These are phyloP conservation scores for Hymenoscyphus linearis DNA, from an alignment of 2,329 filamentous ascomycete species.

Conservation along the genomic window DNA sequence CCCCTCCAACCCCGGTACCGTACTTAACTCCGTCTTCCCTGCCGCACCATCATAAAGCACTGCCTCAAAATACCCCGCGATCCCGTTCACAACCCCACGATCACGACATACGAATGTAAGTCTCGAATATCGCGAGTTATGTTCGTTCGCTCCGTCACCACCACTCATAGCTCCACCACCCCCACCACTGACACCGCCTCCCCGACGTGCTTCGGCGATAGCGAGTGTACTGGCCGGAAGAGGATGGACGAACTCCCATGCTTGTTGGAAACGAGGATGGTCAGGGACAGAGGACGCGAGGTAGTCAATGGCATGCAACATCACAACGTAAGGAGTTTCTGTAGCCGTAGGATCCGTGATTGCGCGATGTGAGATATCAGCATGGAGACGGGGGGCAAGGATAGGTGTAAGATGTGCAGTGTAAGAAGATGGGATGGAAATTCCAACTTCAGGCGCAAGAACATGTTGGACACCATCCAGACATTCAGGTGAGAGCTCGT, in stretches of 20 bases:
- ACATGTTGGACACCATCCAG: conserved; percentile 93
- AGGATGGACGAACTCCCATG: conserved; percentile 78
- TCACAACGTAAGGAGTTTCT: conserved; percentile 91
- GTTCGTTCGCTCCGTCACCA: conserved; percentile 78
- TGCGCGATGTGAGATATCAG: conserved; percentile 65
- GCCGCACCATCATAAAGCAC: conserved; percentile 67
- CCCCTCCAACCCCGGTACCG: conserved; percentile 66
- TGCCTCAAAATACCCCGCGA: conserved; percentile 94
- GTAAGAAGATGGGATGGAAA: conserved; percentile 91
- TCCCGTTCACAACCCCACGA: conserved; percentile 79
- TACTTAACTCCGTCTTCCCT: conserved; percentile 78
- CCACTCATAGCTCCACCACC: conserved; percentile 70
- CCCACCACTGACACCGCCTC: conserved; percentile 59
- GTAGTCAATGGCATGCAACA: conserved; percentile 84
- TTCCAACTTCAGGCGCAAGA: conserved; percentile 69
- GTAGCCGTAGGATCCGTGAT: conserved; percentile 65
- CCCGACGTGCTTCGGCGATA: conserved; percentile 50
- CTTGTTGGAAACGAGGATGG: conserved; percentile 62
- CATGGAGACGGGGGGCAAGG: conserved; percentile 76
- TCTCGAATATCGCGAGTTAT: conserved; percentile 78
- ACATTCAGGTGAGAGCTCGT: conserved; percentile 94
- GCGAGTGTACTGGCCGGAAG: conserved; percentile 54
- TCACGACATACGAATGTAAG: conserved; percentile 73
- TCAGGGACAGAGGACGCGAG: conserved; percentile 60
- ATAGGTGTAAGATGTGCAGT: conserved; percentile 93